These are phyloP conservation scores for Aspergillus candidus DNA, from an alignment of 2,329 filamentous ascomycete species.

Conservation along the genomic window DNA sequence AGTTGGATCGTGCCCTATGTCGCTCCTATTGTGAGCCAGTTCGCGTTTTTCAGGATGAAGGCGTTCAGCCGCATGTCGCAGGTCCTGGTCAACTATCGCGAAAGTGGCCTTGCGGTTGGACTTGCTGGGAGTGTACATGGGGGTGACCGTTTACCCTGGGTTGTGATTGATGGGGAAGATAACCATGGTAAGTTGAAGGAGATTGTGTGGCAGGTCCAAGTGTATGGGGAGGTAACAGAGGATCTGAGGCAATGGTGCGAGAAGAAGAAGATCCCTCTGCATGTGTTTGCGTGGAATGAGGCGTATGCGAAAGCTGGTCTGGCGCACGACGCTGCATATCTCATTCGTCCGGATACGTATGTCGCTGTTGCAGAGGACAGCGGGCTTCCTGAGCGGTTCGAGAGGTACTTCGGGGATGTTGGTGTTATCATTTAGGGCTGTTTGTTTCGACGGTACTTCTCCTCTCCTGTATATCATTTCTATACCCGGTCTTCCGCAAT, in stretches of 20 bases:
- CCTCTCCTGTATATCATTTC: no score
- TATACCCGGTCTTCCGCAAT: no score
- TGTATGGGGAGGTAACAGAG: constrained; percentile 18
- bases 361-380: constrained; percentile 19
- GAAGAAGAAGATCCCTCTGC: constrained; percentile 13
- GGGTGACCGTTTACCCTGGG: constrained; percentile 43
- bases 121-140: constrained; percentile 37
- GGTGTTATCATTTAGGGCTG: no score
- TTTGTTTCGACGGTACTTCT: no score
- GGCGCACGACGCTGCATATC: constrained; percentile 20
- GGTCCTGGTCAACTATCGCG: constrained; percentile 40
- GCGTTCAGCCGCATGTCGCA: constrained; percentile 38
- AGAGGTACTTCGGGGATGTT: constrained; percentile 17
- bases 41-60: constrained; percentile 13
- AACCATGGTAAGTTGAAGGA: constrained; percentile 22
- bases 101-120: constrained; percentile 32
- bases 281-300: constrained; percentile 20
- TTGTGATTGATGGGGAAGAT: constrained; percentile 16
- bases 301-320: constrained; percentile 19
- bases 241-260: constrained; percentile 21
- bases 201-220: constrained; percentile 28
- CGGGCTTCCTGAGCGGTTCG: constrained; percentile 13
- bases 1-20: constrained; percentile 36
- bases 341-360: constrained; percentile 28
- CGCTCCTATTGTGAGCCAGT: constrained; percentile 18